Percentiles rank a stretch among this genome's conserved stretches.
Conservation (phyloP, 176 grass and related monocot species). For the Carex parvula region DNA sequence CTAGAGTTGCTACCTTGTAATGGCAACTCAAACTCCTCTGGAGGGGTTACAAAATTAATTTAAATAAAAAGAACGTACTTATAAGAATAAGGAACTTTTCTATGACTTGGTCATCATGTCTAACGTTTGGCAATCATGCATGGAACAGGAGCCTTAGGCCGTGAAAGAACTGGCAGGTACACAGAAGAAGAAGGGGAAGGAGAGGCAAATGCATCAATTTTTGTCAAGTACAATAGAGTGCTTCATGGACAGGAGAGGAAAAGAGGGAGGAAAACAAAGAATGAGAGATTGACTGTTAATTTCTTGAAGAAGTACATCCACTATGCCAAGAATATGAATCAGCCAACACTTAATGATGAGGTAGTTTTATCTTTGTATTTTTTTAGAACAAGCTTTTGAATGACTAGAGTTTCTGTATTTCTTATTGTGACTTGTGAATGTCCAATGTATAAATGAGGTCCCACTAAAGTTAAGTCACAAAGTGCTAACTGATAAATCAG, state of each 20-base stretch:
- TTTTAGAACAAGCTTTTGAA: background rate
- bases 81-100: background rate
- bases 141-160: background rate
- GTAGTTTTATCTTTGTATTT: conserved; percentile 33
- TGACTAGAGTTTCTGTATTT: background rate
- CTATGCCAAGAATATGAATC: conserved; percentile 93
- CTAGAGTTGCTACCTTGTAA: conserved; percentile 22
- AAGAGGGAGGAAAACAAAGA: conserved; percentile 70
- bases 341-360: conserved; percentile 92
- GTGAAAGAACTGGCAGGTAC: conserved; percentile 25
- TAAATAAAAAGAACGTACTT: conserved; percentile 47
- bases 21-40: conserved; percentile 37
- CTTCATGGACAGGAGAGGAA: conserved; percentile 96
- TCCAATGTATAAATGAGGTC: background rate
- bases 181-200: conserved; percentile 78
- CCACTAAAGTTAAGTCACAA: background rate
- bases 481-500: background rate
- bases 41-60: background rate
- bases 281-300: conserved; percentile 82
- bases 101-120: background rate
- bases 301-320: conserved; percentile 99
- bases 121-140: background rate
- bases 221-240: conserved; percentile 95
- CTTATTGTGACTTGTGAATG: background rate
- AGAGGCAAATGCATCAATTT: conserved; percentile 60